These are phyloP conservation scores for Penicillium sp. DNA, from an alignment of 2,329 filamentous ascomycete genomes.

Conservation along the genomic window DNA sequence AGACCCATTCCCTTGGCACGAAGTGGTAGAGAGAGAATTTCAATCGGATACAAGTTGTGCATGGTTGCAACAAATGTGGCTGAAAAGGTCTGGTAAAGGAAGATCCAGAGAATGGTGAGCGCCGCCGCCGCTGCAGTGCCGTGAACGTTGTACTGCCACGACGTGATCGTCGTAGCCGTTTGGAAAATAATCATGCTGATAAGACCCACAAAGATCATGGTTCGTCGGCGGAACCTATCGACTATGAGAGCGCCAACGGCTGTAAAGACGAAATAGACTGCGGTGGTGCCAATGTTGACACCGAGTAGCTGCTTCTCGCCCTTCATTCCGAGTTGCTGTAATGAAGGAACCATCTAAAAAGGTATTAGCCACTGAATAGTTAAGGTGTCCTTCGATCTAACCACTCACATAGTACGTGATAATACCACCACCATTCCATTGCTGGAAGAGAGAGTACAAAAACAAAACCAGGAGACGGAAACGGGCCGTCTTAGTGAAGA, in stretches of 20 bases:
- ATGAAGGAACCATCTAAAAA: slow-evolving; percentile 35
- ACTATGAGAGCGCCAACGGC: slow-evolving; percentile 44
- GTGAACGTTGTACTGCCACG: slow-evolving; percentile 44
- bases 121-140: slow-evolving; percentile 36
- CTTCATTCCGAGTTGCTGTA: slow-evolving; percentile 45
- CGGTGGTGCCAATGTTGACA: slow-evolving; percentile 46
- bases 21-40: slow-evolving; percentile 45
- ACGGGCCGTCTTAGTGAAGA: slow-evolving; percentile 46
- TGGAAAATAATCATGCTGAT: slow-evolving; percentile 47
- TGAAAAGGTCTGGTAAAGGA: slow-evolving; percentile 49
- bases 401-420: slow-evolving; percentile 42
- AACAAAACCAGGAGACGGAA: slow-evolving; percentile 47
- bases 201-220: slow-evolving; percentile 47
- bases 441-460: slow-evolving; percentile 49
- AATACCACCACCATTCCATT: slow-evolving; percentile 50
- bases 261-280: slow-evolving; percentile 49
- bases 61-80: slow-evolving; percentile 49
- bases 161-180: slow-evolving; percentile 48
- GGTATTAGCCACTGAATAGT: background rate
- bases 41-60: slow-evolving; percentile 50
- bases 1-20: slow-evolving; percentile 49
- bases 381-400: background rate
- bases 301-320: slow-evolving; percentile 41
- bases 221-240: slow-evolving; percentile 45
- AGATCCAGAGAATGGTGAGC: slow-evolving; percentile 50